Conservation (phyloP, 805 yeast species). For the Alloascoidea hylecoeti region DNA sequence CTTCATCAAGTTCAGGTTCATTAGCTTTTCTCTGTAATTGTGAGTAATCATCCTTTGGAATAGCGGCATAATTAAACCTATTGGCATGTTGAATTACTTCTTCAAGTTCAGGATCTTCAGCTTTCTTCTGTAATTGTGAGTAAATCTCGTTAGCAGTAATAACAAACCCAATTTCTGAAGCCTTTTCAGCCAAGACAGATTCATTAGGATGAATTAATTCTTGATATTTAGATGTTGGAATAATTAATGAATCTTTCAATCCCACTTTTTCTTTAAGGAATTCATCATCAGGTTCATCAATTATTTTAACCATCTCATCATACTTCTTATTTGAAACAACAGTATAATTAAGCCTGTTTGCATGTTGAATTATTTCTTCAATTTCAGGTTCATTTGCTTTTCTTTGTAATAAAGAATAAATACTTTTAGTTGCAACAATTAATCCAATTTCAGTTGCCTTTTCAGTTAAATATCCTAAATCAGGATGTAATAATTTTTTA, state of each 20-base stretch:
- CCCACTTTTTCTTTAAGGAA: slow-evolving; percentile 3
- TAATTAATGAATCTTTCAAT: too few relatives aligned
- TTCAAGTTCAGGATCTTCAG: slow-evolving; percentile 5
- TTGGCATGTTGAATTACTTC: slow-evolving; percentile 3
- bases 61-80: slow-evolving; percentile 3
- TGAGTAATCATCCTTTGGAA: slow-evolving; percentile 1
- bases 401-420: slow-evolving; percentile 11
- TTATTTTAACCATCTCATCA: slow-evolving; percentile 4
- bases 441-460: slow-evolving; percentile 13
- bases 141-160: slow-evolving; percentile 18
- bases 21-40: slow-evolving; percentile 2
- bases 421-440: slow-evolving; percentile 12
- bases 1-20: slow-evolving; percentile 3
- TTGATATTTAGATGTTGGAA: slow-evolving; percentile 3
- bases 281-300: slow-evolving; percentile 5
- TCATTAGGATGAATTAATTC: slow-evolving; percentile 1
- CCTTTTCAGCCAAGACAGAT: slow-evolving; percentile 10
- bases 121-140: slow-evolving; percentile 8
- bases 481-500: slow-evolving; percentile 10
- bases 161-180: slow-evolving; percentile 18
- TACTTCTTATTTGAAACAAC: slow-evolving; percentile 5
- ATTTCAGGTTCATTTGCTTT: slow-evolving; percentile 8
- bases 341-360: slow-evolving; percentile 3
- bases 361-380: slow-evolving; percentile 8
- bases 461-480: slow-evolving; percentile 13